Evolutionary conservation across 148 eudicot genomes (phyloP).

Genomic region (Fagopyrum esculentum): DNA sequence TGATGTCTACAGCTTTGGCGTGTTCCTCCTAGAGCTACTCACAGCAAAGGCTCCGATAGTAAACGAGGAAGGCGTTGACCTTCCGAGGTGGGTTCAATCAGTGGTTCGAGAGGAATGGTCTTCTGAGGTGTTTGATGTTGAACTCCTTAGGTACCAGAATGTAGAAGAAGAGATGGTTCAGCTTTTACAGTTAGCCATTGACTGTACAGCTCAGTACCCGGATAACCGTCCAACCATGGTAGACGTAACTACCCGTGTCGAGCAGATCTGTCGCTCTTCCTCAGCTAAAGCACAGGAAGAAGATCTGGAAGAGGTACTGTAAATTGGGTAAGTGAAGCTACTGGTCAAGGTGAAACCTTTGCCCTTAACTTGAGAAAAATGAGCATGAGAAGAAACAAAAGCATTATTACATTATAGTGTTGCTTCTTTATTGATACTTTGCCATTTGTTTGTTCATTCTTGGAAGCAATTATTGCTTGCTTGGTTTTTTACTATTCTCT

Average conservation of each 20-base stretch:
- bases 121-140: conserved; percentile 75
- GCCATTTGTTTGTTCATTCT: conserved; percentile 38
- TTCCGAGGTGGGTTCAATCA: conserved; percentile 96
- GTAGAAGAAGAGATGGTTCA: conserved; percentile 92
- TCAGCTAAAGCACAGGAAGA: conserved; percentile 23
- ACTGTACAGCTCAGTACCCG: conserved; percentile 79
- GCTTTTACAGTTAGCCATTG: conserved; percentile 74
- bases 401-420: not conserved
- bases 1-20: conserved; percentile 88
- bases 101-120: conserved; percentile 90
- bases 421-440: not conserved
- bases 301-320: conserved; percentile 23
- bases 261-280: conserved; percentile 40
- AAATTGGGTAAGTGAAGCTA: conserved; percentile 15
- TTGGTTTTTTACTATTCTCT: no score
- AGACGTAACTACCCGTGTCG: conserved; percentile 46
- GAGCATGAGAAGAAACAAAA: conserved; percentile 7
- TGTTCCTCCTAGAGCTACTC: conserved; percentile 67
- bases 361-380: not conserved
- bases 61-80: conserved; percentile 89
- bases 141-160: conserved; percentile 72
- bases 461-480: conserved; percentile 12
- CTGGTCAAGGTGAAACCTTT: not conserved
- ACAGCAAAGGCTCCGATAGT: conserved; percentile 76
- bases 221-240: conserved; percentile 76